Base-by-base conservation (phyloP, 1,284 basidiomycete genomes). In the Tilletia walkeri region DNA sequence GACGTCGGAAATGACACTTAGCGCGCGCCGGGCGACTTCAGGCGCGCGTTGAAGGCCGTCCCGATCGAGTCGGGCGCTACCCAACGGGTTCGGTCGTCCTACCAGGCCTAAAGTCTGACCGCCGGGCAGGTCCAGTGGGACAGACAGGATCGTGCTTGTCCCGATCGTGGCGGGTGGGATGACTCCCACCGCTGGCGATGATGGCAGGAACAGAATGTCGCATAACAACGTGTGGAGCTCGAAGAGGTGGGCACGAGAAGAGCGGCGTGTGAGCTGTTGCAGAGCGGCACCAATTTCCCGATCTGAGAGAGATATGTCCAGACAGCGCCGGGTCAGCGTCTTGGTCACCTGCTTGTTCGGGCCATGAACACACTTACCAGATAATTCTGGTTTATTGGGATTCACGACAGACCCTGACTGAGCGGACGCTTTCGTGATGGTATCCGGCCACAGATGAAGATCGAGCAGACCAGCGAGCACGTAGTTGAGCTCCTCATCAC, bases 401-500 rank as follows among this genome's bases (percentile, higher is more conserved):
- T 66, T 34, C 45, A 50, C 41, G 1, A 9, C 14, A 14, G 41
- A 45, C 41, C 41, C 41, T 45, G 41, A 45, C 41, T 45, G 41
- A 9, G 41, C 14, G 41, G 41, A 45, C 41, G 41, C 41, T 14
- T 45, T 45, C 1, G 41, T 45, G 4, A 56, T 47, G 39, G 39
- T 39, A 20, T 48, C 39, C 41, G 48, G 49, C 53, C 66, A 63
- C 59, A 63, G 20, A 38, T 56, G 86, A 47, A 93, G 85, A 45
- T 88, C 87, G 2, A 89, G 85, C n/a, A 95, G 84, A 74, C 92
- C 91, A 59, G 88, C 88, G 12, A 97, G 85, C 7, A 95, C 88
- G 78, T 93, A 95, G 0, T 94, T 84, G 16, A 98, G 83, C 80
- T 98, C 95, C 76, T 97, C 94, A 82, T 96, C 92, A 45, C 93